phyloP scores from a whole-genome alignment of 148 eudicot genomes.

The Gaultheria prostrata region DNA sequence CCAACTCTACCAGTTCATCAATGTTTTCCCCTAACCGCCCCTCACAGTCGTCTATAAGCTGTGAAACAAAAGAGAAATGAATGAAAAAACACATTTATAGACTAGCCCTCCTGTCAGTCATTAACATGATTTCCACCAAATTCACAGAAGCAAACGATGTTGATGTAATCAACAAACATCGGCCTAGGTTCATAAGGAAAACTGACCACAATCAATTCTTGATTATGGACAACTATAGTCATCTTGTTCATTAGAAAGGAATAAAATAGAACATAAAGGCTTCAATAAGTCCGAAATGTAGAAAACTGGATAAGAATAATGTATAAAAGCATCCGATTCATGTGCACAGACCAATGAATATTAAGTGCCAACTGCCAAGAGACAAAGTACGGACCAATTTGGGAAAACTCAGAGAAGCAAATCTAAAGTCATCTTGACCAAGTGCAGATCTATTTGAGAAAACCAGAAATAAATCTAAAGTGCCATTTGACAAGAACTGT shows the following conservation, averaged over 20 bases:
- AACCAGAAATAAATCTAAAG: background rate
- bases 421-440: background rate
- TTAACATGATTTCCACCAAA: background rate
- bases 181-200: background rate
- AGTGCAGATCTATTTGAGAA: no score
- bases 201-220: background rate
- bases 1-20: constrained; percentile 39
- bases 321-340: background rate
- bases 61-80: constrained; percentile 1
- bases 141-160: background rate
- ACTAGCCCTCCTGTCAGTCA: background rate
- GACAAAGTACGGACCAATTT: background rate
- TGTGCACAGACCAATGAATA: no score
- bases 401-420: background rate
- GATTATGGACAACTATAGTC: background rate
- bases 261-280: background rate
- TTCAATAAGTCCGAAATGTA: background rate
- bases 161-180: background rate
- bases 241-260: background rate
- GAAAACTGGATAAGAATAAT: background rate
- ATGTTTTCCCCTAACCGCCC: constrained; percentile 38
- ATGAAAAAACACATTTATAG: background rate
- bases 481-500: background rate
- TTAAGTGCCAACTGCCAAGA: no score
- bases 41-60: constrained; percentile 52